These are phyloP conservation scores for Gnomoniopsis sp. DNA, from an alignment of 2,329 filamentous ascomycete genomes.

Conservation along the genomic window DNA sequence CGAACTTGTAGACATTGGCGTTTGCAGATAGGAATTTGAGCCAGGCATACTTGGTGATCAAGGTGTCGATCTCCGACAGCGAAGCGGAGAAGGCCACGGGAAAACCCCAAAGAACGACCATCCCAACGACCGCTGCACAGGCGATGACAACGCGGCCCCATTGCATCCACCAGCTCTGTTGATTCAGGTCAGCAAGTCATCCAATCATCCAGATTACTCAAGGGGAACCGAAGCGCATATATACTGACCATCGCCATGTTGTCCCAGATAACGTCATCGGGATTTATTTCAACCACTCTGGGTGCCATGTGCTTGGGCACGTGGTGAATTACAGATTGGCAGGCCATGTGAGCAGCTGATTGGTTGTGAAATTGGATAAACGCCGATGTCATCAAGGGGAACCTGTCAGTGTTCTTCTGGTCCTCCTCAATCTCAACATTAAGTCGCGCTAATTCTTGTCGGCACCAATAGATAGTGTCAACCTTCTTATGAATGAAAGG, in stretches of 20 bases:
- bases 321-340: slow-evolving; percentile 87
- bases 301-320: slow-evolving; percentile 91
- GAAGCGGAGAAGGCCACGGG: slow-evolving; percentile 86
- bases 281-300: slow-evolving; percentile 87
- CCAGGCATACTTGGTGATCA: slow-evolving; percentile 66
- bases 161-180: slow-evolving; percentile 76
- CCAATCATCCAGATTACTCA: background rate
- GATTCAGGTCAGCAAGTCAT: background rate
- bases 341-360: slow-evolving; percentile 96
- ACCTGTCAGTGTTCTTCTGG: slow-evolving; percentile 79
- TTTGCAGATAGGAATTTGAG: slow-evolving; percentile 65
- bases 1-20: slow-evolving; percentile 56
- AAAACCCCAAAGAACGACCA: slow-evolving; percentile 86
- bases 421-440: slow-evolving; percentile 92
- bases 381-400: slow-evolving; percentile 89
- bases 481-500: slow-evolving; percentile 84
- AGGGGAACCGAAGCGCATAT: background rate
- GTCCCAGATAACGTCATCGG: slow-evolving; percentile 90
- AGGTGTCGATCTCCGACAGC: slow-evolving; percentile 70
- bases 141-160: slow-evolving; percentile 71
- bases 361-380: slow-evolving; percentile 99
- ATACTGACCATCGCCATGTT: slow-evolving; percentile 76
- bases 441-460: slow-evolving; percentile 78
- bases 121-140: slow-evolving; percentile 61
- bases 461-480: slow-evolving; percentile 90